Conservation (phyloP, 2,329 filamentous ascomycete species). For the Blastomyces parvus region DNA sequence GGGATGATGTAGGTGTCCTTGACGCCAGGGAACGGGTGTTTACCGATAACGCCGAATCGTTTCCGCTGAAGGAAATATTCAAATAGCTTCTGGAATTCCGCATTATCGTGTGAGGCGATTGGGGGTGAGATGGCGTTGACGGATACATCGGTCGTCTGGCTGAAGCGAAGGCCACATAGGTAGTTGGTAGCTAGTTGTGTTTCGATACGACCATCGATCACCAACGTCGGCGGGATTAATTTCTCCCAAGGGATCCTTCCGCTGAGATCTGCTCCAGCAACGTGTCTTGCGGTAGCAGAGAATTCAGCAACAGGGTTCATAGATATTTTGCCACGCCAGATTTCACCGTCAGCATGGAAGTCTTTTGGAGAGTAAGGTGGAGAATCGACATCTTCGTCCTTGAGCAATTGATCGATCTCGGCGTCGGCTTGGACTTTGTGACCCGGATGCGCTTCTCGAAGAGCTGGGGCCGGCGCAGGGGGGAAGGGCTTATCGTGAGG, state of each 20-base stretch:
- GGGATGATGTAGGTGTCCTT: slow-evolving; percentile 89
- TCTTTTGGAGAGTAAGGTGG: slow-evolving; percentile 77
- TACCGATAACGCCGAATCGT: slow-evolving; percentile 78
- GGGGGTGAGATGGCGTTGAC: slow-evolving; percentile 62
- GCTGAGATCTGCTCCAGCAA: slow-evolving; percentile 72
- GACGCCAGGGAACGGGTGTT: slow-evolving; percentile 63
- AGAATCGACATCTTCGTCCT: slow-evolving; percentile 71
- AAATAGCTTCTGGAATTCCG: slow-evolving; percentile 66
- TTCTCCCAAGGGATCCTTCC: slow-evolving; percentile 60
- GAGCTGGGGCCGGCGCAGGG: slow-evolving; percentile 33
- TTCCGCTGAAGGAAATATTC: slow-evolving; percentile 76
- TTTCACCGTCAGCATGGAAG: slow-evolving; percentile 56
- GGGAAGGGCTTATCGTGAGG: slow-evolving; percentile 36
- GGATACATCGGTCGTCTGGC: slow-evolving; percentile 70
- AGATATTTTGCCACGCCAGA: slow-evolving; percentile 67
- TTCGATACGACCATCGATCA: slow-evolving; percentile 62
- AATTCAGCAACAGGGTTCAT: slow-evolving; percentile 75
- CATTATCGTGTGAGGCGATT: slow-evolving; percentile 47
- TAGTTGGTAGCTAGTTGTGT: slow-evolving; percentile 81
- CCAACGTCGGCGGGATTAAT: slow-evolving; percentile 57
- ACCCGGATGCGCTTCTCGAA: slow-evolving; percentile 36
- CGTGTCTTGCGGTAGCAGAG: slow-evolving; percentile 65
- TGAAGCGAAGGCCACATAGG: slow-evolving; percentile 76
- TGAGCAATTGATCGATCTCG: slow-evolving; percentile 80
- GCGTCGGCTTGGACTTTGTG: slow-evolving; percentile 56